Evolutionary conservation across 78 protist genomes (phyloP).

Genomic region (Mastigamoeba balamuthi): DNA sequence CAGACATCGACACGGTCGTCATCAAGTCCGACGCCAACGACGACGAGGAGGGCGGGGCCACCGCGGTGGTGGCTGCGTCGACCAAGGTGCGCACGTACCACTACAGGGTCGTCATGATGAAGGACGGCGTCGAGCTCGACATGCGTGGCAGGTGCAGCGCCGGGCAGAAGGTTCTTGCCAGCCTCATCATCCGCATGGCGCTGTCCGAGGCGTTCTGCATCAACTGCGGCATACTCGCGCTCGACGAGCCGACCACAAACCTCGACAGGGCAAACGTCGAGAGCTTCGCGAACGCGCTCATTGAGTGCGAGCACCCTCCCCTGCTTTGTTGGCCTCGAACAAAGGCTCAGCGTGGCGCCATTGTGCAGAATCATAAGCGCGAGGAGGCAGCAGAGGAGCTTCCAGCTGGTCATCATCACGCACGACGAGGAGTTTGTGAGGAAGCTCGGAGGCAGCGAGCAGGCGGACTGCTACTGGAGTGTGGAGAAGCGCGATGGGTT

Average conservation of each 20-base stretch:
- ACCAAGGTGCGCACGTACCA: not conserved
- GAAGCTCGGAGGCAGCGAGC: constrained; percentile 25
- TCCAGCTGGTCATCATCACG: constrained; percentile 97
- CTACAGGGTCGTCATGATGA: constrained; percentile 89
- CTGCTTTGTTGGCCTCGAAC: not conserved
- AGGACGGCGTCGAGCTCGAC: constrained; percentile 70
- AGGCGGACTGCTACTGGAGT: constrained; percentile 45
- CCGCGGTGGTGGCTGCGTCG: not conserved
- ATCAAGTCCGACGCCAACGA: constrained; percentile 69
- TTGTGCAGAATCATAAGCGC: constrained; percentile 28
- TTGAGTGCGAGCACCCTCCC: too few species aligned
- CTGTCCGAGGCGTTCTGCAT: constrained; percentile 94
- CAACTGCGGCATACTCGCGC: constrained; percentile 95
- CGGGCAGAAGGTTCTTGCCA: constrained; percentile 97
- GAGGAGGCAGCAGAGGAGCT: constrained; percentile 59
- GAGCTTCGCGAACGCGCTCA: constrained; percentile 66
- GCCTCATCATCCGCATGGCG: constrained; percentile 94
- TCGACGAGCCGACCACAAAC: constrained; percentile 99
- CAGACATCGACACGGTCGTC: constrained; percentile 92
- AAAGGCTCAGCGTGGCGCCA: not conserved
- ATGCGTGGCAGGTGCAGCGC: constrained; percentile 99
- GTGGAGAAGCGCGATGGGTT: too few species aligned
- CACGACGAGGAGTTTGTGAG: constrained; percentile 96
- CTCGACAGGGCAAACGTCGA: constrained; percentile 87
- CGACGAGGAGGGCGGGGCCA: too few species aligned